Evolutionary conservation across 345 rosid species (phyloP).

Genomic region (Dipteronia dyeriana): DNA sequence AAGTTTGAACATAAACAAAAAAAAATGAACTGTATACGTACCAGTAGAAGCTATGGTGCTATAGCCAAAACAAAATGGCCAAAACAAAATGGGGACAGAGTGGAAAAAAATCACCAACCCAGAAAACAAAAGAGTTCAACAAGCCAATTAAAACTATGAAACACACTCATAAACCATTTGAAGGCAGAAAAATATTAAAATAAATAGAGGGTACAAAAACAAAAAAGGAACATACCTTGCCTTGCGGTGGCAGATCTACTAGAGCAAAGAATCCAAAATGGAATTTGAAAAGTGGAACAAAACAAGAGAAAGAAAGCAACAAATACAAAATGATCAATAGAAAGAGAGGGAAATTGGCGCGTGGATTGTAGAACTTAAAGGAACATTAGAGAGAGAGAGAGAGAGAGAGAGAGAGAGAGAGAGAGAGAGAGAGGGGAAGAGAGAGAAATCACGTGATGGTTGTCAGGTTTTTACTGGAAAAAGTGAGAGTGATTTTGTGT

Average conservation of each 20-base stretch:
- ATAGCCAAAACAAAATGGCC: neutral
- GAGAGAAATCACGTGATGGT: conserved; percentile 58
- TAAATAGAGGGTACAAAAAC: neutral
- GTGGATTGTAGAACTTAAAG: conserved; percentile 33
- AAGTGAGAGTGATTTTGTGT: neutral
- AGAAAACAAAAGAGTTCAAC: conserved; percentile 21
- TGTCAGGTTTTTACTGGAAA: conserved; percentile 31
- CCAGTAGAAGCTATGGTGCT: neutral
- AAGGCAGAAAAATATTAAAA: conserved; percentile 9
- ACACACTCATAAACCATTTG: conserved; percentile 6
- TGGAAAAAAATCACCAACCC: neutral
- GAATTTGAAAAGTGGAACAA: conserved; percentile 15
- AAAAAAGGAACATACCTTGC: conserved; percentile 34
- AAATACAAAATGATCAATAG: conserved; percentile 5
- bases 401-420: conserved; percentile 23
- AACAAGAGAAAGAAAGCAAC: conserved; percentile 11
- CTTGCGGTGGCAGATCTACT: conserved; percentile 49
- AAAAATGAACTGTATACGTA: neutral
- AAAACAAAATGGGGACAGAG: neutral
- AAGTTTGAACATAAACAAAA: neutral
- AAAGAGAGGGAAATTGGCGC: conserved; percentile 39
- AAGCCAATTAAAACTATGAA: neutral
- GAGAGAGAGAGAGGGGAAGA: conserved; percentile 24
- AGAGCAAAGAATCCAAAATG: conserved; percentile 30
- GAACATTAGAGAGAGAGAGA: conserved; percentile 9